Evolutionary conservation across 345 rosid species (phyloP).

Genomic region (Rhodamnia argentea): DNA sequence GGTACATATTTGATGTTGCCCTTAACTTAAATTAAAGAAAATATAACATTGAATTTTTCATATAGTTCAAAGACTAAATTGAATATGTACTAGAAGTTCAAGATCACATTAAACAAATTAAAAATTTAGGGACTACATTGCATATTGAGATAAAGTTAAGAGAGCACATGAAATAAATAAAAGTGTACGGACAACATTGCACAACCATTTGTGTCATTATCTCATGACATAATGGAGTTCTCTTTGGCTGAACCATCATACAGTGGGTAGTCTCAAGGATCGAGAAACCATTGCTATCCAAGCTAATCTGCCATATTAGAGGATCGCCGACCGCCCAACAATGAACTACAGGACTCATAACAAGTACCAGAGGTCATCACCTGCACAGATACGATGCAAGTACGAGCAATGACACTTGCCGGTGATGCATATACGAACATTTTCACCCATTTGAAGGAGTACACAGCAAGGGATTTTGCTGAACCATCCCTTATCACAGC

Average conservation of each 20-base stretch:
- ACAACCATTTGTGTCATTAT: too few species aligned
- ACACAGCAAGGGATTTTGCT: background rate
- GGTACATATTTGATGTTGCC: too few species aligned
- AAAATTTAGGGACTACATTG: too few species aligned
- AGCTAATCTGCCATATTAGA: background rate
- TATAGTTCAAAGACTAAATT: too few species aligned
- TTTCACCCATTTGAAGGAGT: background rate
- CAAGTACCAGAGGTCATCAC: background rate
- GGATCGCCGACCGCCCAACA: background rate
- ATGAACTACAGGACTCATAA: background rate
- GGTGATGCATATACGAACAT: background rate
- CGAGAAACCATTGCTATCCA: background rate
- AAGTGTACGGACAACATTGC: too few species aligned
- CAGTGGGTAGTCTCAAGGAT: background rate
- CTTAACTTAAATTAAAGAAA: too few species aligned
- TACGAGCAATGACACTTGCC: background rate
- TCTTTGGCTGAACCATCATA: background rate
- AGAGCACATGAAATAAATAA: too few species aligned
- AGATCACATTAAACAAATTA: too few species aligned
- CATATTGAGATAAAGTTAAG: too few species aligned
- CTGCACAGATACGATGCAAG: background rate
- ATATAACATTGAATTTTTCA: too few species aligned
- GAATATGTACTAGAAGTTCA: too few species aligned
- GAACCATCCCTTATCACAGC: background rate
- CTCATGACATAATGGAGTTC: background rate